Base-by-base conservation (phyloP, 2,329 filamentous ascomycete species). In the Fusarium poae region DNA sequence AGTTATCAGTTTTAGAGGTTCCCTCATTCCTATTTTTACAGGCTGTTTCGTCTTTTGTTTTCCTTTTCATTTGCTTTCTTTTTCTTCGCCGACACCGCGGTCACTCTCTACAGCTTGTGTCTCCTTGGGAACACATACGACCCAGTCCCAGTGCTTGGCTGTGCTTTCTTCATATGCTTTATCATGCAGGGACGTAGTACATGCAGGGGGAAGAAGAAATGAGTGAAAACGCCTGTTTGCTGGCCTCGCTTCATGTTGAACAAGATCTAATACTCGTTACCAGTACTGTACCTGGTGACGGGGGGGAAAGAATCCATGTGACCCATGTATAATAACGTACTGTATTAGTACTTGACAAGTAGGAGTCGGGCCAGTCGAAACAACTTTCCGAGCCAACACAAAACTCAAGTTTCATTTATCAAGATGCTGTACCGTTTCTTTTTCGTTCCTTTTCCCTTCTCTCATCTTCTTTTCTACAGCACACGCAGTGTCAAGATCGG, bases 171-270 rank as follows among this genome's bases (percentile, higher is more conserved):
- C 54, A 39, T 21, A 20, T 54, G 35, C 25, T 40, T 34, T 40
- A 66, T n/a, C n/a, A 74, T 57, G 62, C 64, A 74, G 72, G 68
- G 67, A 67, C 70, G 40, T 48, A 57, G 52, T 43, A 59, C 58
- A 57, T 71, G 62, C 67, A 73, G 57, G 65, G 65, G 62, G 50
- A 70, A 57, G 42, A 44, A 58, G 44, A 40, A 67, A 62, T 57
- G 58, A 62, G 58, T 62, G 67, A 62, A 62, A 67, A 61, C 53
- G 35, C 57, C 44, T 67, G 39, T 32, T 55, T 40, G 23, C 55
- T 30, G 32, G 16, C 39, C 48, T 43, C 45, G 25, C 40, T 64
- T 40, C 34, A 32, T 44, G 23, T 37, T 48, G 21, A 50, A 27
- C n/a, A 8, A 23, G 16, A 50, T 50, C 23, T 50, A n/a, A n/a